Evolutionary conservation across 306 rosid genomes (phyloP).

Genomic region (Begonia peltatifolia): DNA sequence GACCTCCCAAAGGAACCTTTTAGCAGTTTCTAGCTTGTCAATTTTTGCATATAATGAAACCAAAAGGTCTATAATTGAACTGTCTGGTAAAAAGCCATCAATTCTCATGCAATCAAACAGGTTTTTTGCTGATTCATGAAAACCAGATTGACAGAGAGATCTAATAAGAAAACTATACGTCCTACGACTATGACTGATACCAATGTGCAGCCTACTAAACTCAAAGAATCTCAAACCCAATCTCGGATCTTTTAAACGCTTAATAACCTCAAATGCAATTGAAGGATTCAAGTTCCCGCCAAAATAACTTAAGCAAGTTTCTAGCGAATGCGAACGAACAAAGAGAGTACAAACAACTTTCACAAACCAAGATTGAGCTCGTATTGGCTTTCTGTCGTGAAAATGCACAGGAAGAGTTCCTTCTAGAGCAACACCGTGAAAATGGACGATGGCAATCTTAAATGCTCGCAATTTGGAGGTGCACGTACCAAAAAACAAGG

Average conservation of each 20-base stretch:
- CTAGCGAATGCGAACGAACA: slow-evolving; percentile 32
- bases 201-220: slow-evolving; percentile 39
- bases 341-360: slow-evolving; percentile 62
- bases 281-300: slow-evolving; percentile 40
- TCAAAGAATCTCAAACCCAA: slow-evolving; percentile 52
- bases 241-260: slow-evolving; percentile 38
- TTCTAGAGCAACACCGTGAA: slow-evolving; percentile 22
- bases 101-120: slow-evolving; percentile 54
- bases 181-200: slow-evolving; percentile 27
- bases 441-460: slow-evolving; percentile 33
- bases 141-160: slow-evolving; percentile 55
- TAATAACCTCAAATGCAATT: slow-evolving; percentile 54
- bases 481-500: slow-evolving; percentile 29
- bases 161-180: slow-evolving; percentile 56
- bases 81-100: slow-evolving; percentile 53
- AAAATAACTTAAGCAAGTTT: slow-evolving; percentile 32
- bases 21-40: slow-evolving; percentile 37
- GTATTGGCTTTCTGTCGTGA: slow-evolving; percentile 24
- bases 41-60: slow-evolving; percentile 47
- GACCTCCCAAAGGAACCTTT: slow-evolving; percentile 36
- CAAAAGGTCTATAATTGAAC: slow-evolving; percentile 36
- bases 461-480: slow-evolving; percentile 39
- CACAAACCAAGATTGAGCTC: slow-evolving; percentile 59
- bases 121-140: slow-evolving; percentile 40
- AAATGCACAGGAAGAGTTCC: slow-evolving; percentile 20